Conservation (phyloP, 1,139 yeast genomes). For the Pichia sp. region DNA sequence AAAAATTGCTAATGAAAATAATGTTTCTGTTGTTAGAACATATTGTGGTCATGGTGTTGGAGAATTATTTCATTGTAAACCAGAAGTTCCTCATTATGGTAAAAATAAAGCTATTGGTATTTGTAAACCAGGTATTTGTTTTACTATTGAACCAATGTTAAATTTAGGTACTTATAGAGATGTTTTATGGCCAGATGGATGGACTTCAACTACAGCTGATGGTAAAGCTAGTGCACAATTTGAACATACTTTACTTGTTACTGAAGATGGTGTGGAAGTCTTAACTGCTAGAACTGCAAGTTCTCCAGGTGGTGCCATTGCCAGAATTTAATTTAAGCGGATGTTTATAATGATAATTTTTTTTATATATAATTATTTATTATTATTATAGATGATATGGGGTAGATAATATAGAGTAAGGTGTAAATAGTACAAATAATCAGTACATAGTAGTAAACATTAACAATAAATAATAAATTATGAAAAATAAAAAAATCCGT, state of each 20-base stretch:
- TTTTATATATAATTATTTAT: too few relatives aligned
- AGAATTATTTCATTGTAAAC: constrained; percentile 82
- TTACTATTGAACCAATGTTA: constrained; percentile 98
- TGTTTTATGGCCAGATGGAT: constrained; percentile 91
- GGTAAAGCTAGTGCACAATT: constrained; percentile 91
- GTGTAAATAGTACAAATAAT: too few relatives aligned
- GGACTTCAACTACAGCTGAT: constrained; percentile 91
- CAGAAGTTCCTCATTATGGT: constrained; percentile 91
- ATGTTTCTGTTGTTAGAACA: constrained; percentile 81
- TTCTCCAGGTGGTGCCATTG: constrained; percentile 85
- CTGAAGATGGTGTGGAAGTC: constrained; percentile 91
- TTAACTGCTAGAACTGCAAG: constrained; percentile 71
- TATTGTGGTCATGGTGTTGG: constrained; percentile 96
- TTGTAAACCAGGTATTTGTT: constrained; percentile 93
- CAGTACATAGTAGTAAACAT: too few relatives aligned
- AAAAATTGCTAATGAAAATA: constrained; percentile 71
- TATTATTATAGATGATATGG: neutral
- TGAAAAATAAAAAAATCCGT: too few relatives aligned
- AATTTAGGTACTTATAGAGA: constrained; percentile 82
- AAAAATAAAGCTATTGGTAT: constrained; percentile 90
- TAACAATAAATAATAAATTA: too few relatives aligned
- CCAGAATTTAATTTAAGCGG: constrained; percentile 37
- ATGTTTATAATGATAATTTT: too few relatives aligned
- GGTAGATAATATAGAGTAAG: neutral
- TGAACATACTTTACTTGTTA: constrained; percentile 86